A percentile compares a stretch with the other conserved stretches of the same genome.
Conservation (phyloP, 495 filamentous ascomycete species). For the Darksidea phi region DNA sequence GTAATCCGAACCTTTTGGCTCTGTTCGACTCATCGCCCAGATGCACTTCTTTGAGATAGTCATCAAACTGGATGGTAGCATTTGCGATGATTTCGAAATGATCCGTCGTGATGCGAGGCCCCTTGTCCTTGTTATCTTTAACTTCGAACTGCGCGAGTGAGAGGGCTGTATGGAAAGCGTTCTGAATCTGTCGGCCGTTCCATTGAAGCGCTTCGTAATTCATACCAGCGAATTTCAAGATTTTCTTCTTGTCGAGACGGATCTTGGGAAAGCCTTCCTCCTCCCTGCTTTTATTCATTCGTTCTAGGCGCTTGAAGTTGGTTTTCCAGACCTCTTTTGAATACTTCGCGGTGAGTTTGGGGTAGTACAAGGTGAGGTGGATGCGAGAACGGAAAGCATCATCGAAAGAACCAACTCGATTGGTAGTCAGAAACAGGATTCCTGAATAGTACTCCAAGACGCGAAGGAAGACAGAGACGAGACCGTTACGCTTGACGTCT, state of each 20-base stretch:
- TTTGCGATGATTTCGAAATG: conserved; percentile 19
- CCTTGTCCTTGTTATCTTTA: conserved; percentile 1
- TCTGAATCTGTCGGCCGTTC: conserved; percentile 36
- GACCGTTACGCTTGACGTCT: conserved; percentile 23
- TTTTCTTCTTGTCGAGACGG: not conserved
- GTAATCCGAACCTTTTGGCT: not conserved
- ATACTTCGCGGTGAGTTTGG: conserved; percentile 2
- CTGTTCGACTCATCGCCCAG: not conserved
- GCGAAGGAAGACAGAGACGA: conserved; percentile 28
- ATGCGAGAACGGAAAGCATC: conserved; percentile 10
- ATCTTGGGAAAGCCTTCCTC: not conserved
- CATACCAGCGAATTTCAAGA: not conserved
- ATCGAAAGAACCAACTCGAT: conserved; percentile 9
- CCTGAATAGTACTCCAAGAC: conserved; percentile 28
- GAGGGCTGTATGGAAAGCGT: conserved; percentile 35
- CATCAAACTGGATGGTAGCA: conserved; percentile 13
- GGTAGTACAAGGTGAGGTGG: conserved; percentile 17
- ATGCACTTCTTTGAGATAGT: conserved; percentile 10
- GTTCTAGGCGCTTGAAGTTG: conserved; percentile 8
- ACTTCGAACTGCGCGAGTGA: conserved; percentile 31
- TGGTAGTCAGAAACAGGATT: conserved; percentile 1
- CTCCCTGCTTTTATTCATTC: not conserved
- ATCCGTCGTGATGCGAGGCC: conserved; percentile 4
- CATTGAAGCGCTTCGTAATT: conserved; percentile 5
- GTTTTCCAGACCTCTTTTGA: conserved; percentile 11